Evolutionary conservation across 139 green algal genomes (phyloP), one percentile per base, ranked within the genome.

Genomic region (Chlamydomonas sp.): DNA sequence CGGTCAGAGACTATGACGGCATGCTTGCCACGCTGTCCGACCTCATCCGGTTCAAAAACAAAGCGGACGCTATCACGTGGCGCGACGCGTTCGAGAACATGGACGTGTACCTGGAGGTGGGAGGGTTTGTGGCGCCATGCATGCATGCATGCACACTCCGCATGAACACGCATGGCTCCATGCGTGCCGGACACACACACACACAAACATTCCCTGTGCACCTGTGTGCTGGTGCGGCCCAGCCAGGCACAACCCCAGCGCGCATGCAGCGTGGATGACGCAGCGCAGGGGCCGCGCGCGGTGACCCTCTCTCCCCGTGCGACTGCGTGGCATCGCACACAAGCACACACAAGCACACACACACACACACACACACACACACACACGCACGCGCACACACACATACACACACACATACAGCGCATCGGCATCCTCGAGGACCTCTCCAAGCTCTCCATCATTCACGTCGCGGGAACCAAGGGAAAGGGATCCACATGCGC

Each of bases 401-500:
- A 13, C 43, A 54, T 54, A 20, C 43, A 54, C 20, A 13, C 13
- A 54, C 20, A 54, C 20, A n/a, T 70, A 57, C 77, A 93, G 88
- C 69, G 85, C 1, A 54, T 91, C 10, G 80, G 72, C n/a, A 75
- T 95, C 3, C 70, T 26, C 1, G 63, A 87, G 4, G 60, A 80
- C 1, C 48, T 96, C 31, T 49, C 72, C 2, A 75, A 81, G 50
- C 76, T 96, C 22, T 87, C 67, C 28, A 82, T 95, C 1, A 89
- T 97, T 34, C 89, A 96, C 66, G 86, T 97, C 34, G 91, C 91
- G 2, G 91, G 91, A 16, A 97, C 90, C 29, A 97, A 97, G 76
- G 91, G 91, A 49, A 96, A 96, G 82, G 91, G 91, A 5, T 96
- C 90, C 35, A 96, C 90, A 1, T 95, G 87, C 66, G 84, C 86